Percentiles rank a stretch among this genome's conserved stretches.
phyloP scores from a whole-genome alignment of 2,329 filamentous ascomycete species.

The Colletotrichum phormii region DNA sequence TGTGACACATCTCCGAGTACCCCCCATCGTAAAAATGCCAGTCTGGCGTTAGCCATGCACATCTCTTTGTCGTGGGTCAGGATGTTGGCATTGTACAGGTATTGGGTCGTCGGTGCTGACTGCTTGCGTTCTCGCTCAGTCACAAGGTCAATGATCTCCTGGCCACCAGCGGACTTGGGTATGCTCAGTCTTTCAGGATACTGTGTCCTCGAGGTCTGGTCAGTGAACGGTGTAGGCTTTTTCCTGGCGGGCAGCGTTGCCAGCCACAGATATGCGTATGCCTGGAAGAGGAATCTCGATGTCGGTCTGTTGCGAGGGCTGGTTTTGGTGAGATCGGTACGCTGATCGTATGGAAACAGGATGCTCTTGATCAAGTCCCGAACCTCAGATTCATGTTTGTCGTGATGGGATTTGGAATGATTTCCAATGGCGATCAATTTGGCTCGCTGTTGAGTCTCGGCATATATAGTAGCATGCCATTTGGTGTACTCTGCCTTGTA shows the following conservation, averaged over 20 bases:
- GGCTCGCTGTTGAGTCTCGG: not conserved
- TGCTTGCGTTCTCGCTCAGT: fast-evolving
- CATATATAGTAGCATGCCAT: constrained; percentile 13
- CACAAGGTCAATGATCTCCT: not conserved
- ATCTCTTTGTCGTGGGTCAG: not conserved
- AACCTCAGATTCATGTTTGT: not conserved
- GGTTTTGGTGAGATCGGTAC: not conserved
- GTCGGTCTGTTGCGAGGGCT: not conserved
- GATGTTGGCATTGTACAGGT: not conserved
- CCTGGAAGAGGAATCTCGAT: constrained; percentile 1
- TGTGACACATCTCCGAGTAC: not conserved
- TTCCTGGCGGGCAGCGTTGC: constrained; percentile 4
- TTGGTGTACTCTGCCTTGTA: not conserved
- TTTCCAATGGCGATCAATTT: fast-evolving
- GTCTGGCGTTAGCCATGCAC: constrained; percentile 5
- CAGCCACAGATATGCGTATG: not conserved
- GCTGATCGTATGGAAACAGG: not conserved
- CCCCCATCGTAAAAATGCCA: constrained; percentile 15
- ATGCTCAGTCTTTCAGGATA: not conserved
- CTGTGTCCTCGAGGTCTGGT: not conserved
- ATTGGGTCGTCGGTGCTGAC: not conserved
- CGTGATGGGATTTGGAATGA: not conserved
- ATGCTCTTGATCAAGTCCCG: not conserved
- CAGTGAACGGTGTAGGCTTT: not conserved
- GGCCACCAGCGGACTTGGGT: not conserved